Conservation (phyloP, 306 rosid genomes). For the Cucurbita moschata region DNA sequence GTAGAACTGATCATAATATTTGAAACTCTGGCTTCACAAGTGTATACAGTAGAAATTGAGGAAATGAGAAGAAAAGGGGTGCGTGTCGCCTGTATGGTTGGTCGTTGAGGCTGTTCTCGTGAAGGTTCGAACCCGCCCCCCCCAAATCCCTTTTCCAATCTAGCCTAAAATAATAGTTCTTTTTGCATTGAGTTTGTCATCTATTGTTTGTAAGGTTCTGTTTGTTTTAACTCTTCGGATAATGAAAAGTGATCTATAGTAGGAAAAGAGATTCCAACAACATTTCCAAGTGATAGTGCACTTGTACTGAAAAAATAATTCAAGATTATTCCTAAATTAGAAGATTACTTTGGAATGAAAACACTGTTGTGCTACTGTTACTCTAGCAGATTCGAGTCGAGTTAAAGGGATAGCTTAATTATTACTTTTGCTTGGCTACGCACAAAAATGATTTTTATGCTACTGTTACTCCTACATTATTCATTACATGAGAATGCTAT, state of each 20-base stretch:
- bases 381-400: no score
- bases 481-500: neutral
- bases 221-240: neutral
- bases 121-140: no score
- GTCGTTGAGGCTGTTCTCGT: neutral
- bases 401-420: no score
- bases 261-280: neutral
- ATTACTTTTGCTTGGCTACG: no score
- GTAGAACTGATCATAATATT: neutral
- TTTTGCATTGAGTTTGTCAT: neutral
- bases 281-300: neutral
- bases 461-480: no score
- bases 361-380: no score
- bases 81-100: neutral
- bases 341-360: neutral
- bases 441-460: no score
- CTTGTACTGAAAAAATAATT: neutral
- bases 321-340: neutral
- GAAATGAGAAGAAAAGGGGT: neutral
- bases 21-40: neutral
- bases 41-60: neutral
- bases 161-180: neutral
- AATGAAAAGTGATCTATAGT: neutral
- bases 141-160: neutral
- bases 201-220: neutral